A percentile compares a stretch with the other conserved stretches of the same genome.
Evolutionary conservation across 202 grass and related monocot species (phyloP).

Genomic region (Bolboschoenoplectus hybrid): DNA sequence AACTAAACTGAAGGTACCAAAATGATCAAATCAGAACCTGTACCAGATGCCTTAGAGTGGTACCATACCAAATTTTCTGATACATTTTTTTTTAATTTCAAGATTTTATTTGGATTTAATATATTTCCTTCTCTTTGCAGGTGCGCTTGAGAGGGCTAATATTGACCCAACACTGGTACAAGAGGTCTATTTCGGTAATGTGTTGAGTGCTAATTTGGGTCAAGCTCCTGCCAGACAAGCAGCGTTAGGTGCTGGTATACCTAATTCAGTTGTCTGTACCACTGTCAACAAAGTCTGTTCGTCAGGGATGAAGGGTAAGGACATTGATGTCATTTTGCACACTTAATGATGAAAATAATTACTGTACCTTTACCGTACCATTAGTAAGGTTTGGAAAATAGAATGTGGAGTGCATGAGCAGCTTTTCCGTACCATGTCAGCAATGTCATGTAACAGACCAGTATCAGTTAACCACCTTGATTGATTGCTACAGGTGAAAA

Average conservation of each 20-base stretch:
- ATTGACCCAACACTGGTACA: constrained; percentile 75
- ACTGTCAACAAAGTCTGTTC: constrained; percentile 95
- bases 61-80: not conserved
- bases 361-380: not conserved
- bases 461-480: not conserved
- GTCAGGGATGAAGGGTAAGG: constrained; percentile 85
- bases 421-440: not conserved
- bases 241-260: constrained; percentile 73
- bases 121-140: constrained; percentile 37
- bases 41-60: not conserved
- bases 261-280: constrained; percentile 79
- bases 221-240: constrained; percentile 94
- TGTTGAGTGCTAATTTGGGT: constrained; percentile 90
- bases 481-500: not conserved
- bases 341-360: not conserved
- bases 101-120: not conserved
- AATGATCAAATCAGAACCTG: not conserved
- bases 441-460: not conserved
- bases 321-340: not conserved
- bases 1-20: constrained; percentile 4
- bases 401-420: not conserved
- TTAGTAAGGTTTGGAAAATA: not conserved
- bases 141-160: constrained; percentile 70
- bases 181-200: constrained; percentile 98
- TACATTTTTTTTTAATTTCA: not conserved